A percentile compares a stretch with the other conserved stretches of the same genome.
Evolutionary conservation across 306 rosid species (phyloP).

Genomic region (Amphicarpaea edgeworthii): DNA sequence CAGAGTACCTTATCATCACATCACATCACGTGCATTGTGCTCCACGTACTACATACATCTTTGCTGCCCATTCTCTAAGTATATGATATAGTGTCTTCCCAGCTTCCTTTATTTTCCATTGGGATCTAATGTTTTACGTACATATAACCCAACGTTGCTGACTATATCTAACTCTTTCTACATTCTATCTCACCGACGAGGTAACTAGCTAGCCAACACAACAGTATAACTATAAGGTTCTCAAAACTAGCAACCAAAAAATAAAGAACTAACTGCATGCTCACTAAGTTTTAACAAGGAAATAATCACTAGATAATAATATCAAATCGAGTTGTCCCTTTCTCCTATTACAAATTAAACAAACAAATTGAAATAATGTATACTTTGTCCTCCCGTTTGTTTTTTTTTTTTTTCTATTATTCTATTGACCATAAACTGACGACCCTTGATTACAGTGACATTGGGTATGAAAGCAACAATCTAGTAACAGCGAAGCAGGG

Average conservation of each 20-base stretch:
- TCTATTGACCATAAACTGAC: neutral
- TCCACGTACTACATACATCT: conserved; percentile 16
- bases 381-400: neutral
- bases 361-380: neutral
- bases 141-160: neutral
- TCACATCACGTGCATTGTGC: conserved; percentile 43
- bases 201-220: conserved; percentile 6
- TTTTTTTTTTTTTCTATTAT: neutral
- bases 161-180: conserved; percentile 7
- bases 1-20: conserved; percentile 35
- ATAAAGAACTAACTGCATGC: too few species aligned
- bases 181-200: neutral
- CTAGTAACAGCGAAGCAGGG: conserved; percentile 8
- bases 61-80: conserved; percentile 23
- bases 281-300: too few species aligned
- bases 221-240: neutral
- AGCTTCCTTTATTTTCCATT: conserved; percentile 4
- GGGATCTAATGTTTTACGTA: conserved; percentile 8
- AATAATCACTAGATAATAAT: neutral
- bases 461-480: neutral
- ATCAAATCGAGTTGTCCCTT: neutral
- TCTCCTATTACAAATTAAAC: neutral
- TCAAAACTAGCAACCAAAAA: conserved; percentile 8
- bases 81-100: too few species aligned
- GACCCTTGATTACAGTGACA: neutral